phyloP scores from a whole-genome alignment of 1,139 yeast species.

The Magnusiomyces ingens region DNA sequence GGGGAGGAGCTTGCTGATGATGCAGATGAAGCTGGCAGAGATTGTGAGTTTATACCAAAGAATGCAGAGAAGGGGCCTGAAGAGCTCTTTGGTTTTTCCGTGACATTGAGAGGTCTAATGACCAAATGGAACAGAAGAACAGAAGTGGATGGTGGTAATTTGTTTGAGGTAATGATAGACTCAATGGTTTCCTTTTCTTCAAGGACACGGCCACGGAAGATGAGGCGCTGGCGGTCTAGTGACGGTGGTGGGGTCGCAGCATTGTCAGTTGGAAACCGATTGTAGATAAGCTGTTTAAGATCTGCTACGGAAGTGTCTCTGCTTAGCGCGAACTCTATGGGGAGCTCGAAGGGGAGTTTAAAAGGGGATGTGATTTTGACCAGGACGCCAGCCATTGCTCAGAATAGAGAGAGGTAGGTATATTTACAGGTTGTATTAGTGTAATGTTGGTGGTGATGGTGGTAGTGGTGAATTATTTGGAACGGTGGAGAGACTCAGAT shows the following conservation, averaged over 20 bases:
- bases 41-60: not conserved
- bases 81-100: not conserved
- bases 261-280: conserved; percentile 6
- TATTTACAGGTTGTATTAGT: too few relatives aligned
- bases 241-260: conserved; percentile 4
- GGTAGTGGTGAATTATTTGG: not conserved
- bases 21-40: not conserved
- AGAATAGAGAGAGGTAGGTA: too few relatives aligned
- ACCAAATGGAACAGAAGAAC: conserved; percentile 15
- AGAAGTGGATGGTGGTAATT: conserved; percentile 4
- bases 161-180: conserved; percentile 6
- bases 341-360: conserved; percentile 11
- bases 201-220: conserved; percentile 14
- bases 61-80: not conserved
- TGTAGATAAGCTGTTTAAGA: conserved; percentile 1
- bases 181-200: conserved; percentile 7
- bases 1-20: not conserved
- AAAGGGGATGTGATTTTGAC: conserved; percentile 14
- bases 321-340: conserved; percentile 2
- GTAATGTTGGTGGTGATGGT: not conserved
- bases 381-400: not conserved
- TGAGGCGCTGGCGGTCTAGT: conserved; percentile 14
- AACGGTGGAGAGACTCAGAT: too few relatives aligned
- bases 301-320: conserved; percentile 5
- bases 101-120: conserved; percentile 5